Evolutionary conservation across 345 rosid genomes (phyloP).

Genomic region (Eucalyptus shirleyi): DNA sequence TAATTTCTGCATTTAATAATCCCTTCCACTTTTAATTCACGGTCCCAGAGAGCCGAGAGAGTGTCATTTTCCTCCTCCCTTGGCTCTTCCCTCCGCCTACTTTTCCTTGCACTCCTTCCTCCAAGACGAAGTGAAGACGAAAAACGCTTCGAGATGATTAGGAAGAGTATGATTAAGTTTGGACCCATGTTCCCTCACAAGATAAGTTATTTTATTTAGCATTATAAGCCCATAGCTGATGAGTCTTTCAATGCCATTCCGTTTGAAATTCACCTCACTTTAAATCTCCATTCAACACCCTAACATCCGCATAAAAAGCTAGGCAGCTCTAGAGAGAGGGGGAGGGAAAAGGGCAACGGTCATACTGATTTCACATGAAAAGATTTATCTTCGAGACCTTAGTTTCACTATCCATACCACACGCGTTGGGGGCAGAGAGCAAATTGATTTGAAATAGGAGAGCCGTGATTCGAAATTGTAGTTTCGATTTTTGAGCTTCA

Average conservation of each 20-base stretch:
- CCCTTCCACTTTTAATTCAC: neutral
- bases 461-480: neutral
- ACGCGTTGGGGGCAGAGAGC: neutral
- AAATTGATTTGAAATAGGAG: neutral
- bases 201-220: neutral
- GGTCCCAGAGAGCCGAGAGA: neutral
- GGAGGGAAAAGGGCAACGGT: neutral
- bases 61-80: neutral
- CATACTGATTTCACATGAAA: neutral
- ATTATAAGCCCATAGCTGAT: neutral
- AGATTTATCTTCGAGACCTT: neutral
- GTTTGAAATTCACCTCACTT: neutral
- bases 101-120: neutral
- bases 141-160: neutral
- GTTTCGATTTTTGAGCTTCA: neutral
- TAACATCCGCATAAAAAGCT: neutral
- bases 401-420: neutral
- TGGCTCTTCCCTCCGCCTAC: neutral
- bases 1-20: neutral
- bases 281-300: neutral
- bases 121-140: neutral
- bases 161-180: neutral
- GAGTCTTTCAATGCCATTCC: neutral
- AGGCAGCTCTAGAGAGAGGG: neutral
- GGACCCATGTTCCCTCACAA: neutral